Percentiles rank a stretch among this genome's conserved stretches.
These are phyloP conservation scores for Colletotrichum godetiae DNA, from an alignment of 2,329 filamentous ascomycete genomes.

Conservation along the genomic window DNA sequence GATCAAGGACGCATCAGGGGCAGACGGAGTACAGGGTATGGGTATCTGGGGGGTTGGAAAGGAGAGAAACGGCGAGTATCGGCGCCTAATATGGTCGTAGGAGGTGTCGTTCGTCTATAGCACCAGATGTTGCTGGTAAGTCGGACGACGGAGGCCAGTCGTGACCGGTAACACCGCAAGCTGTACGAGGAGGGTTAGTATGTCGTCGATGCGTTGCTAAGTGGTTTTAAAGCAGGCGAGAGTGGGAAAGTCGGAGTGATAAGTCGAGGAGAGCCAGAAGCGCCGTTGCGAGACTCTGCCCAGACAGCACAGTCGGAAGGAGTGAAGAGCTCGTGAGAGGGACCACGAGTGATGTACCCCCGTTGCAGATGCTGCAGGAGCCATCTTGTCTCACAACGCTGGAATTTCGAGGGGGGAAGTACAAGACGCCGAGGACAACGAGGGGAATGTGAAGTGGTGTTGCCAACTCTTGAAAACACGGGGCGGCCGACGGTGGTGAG, in stretches of 20 bases:
- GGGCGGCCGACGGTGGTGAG: slow-evolving; percentile 12
- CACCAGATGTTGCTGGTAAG: slow-evolving; percentile 17
- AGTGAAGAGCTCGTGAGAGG: slow-evolving; percentile 30
- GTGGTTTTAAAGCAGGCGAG: slow-evolving; percentile 2
- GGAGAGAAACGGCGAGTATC: slow-evolving; percentile 21
- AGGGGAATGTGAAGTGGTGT: slow-evolving; percentile 14
- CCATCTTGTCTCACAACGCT: slow-evolving; percentile 26
- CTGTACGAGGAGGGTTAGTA: slow-evolving; percentile 31
- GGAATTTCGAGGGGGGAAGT: slow-evolving; percentile 18
- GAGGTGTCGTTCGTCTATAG: slow-evolving; percentile 16
- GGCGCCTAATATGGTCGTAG: slow-evolving; percentile 32
- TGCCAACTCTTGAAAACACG: slow-evolving; percentile 18
- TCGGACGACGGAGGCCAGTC: slow-evolving; percentile 24
- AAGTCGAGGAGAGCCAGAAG: neutral
- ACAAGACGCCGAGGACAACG: slow-evolving; percentile 17
- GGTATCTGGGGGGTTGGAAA: slow-evolving; percentile 34
- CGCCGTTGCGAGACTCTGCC: slow-evolving; percentile 27
- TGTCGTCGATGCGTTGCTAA: slow-evolving; percentile 10
- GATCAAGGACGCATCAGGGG: slow-evolving; percentile 64
- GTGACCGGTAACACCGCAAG: slow-evolving; percentile 30
- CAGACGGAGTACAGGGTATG: slow-evolving; percentile 30
- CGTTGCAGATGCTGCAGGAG: slow-evolving; percentile 34
- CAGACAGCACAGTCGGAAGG: slow-evolving; percentile 24
- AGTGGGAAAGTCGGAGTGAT: neutral
- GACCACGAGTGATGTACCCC: slow-evolving; percentile 29